Conservation (phyloP, 345 rosid genomes). For the Turnera subulata region DNA sequence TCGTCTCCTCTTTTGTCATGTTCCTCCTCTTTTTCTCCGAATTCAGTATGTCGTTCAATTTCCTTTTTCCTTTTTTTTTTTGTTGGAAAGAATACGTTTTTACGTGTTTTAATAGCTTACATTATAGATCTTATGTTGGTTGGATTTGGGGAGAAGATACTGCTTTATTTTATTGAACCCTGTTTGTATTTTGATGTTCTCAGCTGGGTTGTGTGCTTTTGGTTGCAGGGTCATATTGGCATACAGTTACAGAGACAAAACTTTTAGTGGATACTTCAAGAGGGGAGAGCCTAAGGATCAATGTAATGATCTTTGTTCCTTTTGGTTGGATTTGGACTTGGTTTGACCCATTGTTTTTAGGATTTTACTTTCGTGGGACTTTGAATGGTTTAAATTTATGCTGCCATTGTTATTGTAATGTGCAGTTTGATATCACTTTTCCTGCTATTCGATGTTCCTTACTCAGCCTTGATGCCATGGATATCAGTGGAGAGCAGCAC, state of each 20-base stretch:
- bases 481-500: slow-evolving; percentile 34
- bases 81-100: too few species aligned
- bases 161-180: not conserved
- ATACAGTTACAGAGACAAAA: slow-evolving; percentile 29
- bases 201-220: not conserved
- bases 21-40: slow-evolving; percentile 76
- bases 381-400: not conserved
- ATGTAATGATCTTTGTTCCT: slow-evolving; percentile 11
- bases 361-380: not conserved
- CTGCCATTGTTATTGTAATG: not conserved
- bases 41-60: slow-evolving; percentile 39
- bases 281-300: slow-evolving; percentile 26
- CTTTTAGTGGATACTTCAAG: slow-evolving; percentile 29
- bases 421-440: slow-evolving; percentile 34
- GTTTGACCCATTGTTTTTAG: not conserved
- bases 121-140: too few species aligned
- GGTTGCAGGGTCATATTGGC: slow-evolving; percentile 21
- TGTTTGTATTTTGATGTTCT: not conserved
- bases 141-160: too few species aligned
- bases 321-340: not conserved
- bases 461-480: slow-evolving; percentile 29
- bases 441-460: slow-evolving; percentile 29
- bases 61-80: not conserved
- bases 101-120: too few species aligned
- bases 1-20: slow-evolving; percentile 54